phyloP scores from a whole-genome alignment of 2,329 filamentous ascomycete genomes.

The Ophiocordyceps camponoti-leonardi region DNA sequence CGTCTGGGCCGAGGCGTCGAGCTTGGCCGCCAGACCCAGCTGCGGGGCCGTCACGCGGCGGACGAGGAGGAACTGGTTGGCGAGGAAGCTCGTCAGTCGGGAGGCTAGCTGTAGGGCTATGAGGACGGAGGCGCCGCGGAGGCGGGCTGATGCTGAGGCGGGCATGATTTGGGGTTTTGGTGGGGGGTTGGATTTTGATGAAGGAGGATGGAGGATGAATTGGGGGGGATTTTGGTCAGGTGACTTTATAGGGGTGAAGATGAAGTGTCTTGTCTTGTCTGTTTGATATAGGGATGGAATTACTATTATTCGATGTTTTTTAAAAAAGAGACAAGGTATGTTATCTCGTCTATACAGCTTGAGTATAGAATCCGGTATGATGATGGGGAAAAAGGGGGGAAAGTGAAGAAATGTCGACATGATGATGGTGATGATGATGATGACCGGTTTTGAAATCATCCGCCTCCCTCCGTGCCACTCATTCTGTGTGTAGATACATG shows the following conservation, averaged over 20 bases:
- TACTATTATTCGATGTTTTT: too few relatives aligned
- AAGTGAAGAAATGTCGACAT: not conserved
- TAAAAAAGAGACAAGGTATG: too few relatives aligned
- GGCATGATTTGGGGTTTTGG: not conserved
- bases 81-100: conserved; percentile 73
- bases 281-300: too few relatives aligned
- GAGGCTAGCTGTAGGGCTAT: conserved; percentile 78
- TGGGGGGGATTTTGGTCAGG: too few relatives aligned
- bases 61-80: conserved; percentile 80
- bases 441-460: too few relatives aligned
- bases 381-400: not conserved
- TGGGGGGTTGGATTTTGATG: not conserved
- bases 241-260: too few relatives aligned
- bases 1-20: conserved; percentile 84
- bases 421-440: too few relatives aligned
- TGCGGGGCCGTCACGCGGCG: conserved; percentile 74
- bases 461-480: too few relatives aligned
- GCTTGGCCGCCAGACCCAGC: conserved; percentile 71
- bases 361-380: not conserved
- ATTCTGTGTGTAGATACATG: too few relatives aligned
- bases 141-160: not conserved
- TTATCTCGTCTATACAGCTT: too few relatives aligned
- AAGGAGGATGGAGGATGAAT: too few relatives aligned
- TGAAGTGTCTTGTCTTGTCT: too few relatives aligned
- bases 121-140: conserved; percentile 66